Evolutionary conservation across 495 filamentous ascomycete species (phyloP).

Genomic region (Penicillium pulvis): DNA sequence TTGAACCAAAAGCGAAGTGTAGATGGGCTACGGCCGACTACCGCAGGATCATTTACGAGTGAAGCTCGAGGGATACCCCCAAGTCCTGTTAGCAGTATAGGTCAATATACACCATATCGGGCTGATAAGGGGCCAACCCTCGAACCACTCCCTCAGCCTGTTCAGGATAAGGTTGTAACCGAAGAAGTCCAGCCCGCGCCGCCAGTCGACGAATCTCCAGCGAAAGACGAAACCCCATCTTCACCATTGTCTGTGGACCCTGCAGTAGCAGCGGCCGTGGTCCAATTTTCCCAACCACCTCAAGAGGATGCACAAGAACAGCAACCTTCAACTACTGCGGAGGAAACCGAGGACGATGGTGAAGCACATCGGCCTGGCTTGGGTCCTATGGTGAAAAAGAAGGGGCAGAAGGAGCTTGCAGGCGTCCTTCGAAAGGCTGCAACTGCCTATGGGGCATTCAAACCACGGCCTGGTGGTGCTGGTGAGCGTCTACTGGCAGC

Average conservation of each 20-base stretch:
- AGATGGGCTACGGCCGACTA: slow-evolving; percentile 36
- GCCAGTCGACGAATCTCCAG: slow-evolving; percentile 1
- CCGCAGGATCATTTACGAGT: slow-evolving; percentile 28
- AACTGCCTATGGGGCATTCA: slow-evolving; percentile 78
- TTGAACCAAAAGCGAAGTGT: slow-evolving; percentile 27
- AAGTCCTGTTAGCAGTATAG: slow-evolving; percentile 30
- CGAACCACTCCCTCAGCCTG: slow-evolving; percentile 15
- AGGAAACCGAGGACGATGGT: slow-evolving; percentile 46
- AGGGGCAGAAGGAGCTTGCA: slow-evolving; percentile 68
- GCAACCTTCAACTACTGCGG: background rate
- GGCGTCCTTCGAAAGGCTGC: slow-evolving; percentile 84
- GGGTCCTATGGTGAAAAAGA: slow-evolving; percentile 88
- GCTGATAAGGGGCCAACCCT: slow-evolving; percentile 22
- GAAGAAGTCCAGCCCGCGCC: slow-evolving; percentile 7
- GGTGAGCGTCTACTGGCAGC: slow-evolving; percentile 66
- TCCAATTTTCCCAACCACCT: background rate
- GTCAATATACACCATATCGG: slow-evolving; percentile 26
- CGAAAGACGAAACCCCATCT: slow-evolving; percentile 8
- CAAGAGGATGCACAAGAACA: background rate
- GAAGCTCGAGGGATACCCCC: slow-evolving; percentile 24
- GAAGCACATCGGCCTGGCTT: slow-evolving; percentile 72
- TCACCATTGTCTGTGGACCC: slow-evolving; percentile 16
- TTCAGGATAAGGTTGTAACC: slow-evolving; percentile 13
- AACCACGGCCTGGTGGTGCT: slow-evolving; percentile 79
- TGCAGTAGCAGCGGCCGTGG: slow-evolving; percentile 21